Base-by-base conservation (phyloP, 805 yeast genomes). In the Starmerella khaoyaiensis region DNA sequence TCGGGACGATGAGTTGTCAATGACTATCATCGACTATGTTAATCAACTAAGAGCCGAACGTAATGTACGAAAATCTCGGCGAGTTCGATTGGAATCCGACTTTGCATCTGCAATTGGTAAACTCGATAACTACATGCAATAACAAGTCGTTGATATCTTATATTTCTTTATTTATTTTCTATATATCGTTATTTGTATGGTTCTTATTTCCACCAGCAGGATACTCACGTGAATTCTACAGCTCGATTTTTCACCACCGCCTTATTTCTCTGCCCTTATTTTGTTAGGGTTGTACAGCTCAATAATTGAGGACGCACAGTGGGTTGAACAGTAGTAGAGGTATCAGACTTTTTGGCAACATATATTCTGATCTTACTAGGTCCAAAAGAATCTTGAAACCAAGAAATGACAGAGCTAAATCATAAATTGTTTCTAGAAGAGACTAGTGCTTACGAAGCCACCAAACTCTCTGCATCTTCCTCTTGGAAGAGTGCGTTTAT, bases 401-500 rank as follows among this genome's bases (percentile, higher is more conserved):
- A n/a, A n/a, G n/a, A n/a, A n/a, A n/a, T n/a, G n/a, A n/a, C n/a
- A n/a, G n/a, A n/a, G n/a, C n/a, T n/a, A n/a, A n/a, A n/a, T n/a
- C n/a, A n/a, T 14, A 46, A 22, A 20, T 29, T 23, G 30, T 46
- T 43, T 25, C 35, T 49, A 22, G 20, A 45, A 12, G 25, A 23
- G 3, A 36, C 45, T 24, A 40, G 31, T 25, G 30, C 21, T 21
- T 48, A 48, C 38, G 35, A 35, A 22, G n/a, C 21, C 6, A 23
- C 14, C 14, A 43, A 44, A 14, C 4, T 15, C 5, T 36, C 16
- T 3, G 43, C 49, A 8, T 28, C 37, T 1, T 5, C 21, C 14
- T 10, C 21, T 17, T 49, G 52, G 52, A 22, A 36, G 5, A 16
- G n/a, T 2, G 53, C 45, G 10, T 49, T 36, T 27, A 26, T 49